Evolutionary conservation across 164 flowering plant species (phyloP), one percentile per base, ranked within the genome.

Genomic region (Taxillus chinensis): DNA sequence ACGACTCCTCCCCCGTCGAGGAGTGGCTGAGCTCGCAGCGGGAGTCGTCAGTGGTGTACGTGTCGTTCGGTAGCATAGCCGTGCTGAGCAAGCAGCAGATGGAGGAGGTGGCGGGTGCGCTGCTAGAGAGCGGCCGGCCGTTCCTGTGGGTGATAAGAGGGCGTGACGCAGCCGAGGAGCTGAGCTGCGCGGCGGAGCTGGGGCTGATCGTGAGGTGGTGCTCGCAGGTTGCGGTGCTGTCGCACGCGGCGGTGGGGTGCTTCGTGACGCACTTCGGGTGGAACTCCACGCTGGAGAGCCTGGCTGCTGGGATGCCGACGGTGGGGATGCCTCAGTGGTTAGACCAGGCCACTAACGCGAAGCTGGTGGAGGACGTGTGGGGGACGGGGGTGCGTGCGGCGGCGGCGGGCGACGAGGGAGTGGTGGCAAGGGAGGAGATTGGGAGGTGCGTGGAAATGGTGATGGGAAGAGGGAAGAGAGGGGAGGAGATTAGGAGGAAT

Each of bases 181-280:
- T 55, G 3, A 16, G 40, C 58, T 63, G 46, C 7, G 57, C 39
- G n/a, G 56, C 69, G 41, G 60, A 56, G 45, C 15, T 39, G 54
- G 10, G 87, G 57, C 2, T 67, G 43, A 70, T 85, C 37, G 82
- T 82, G 42, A 50, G 71, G 1, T 85, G 90, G 90, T 80, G 90
- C 57, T 68, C 76, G 0, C 90, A 87, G 58, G 67, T 77, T 46
- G 79, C 78, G 67, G 87, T 87, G 14, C 49, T 87, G 8, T 49
- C 54, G 3, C 95, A 85, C 58, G 62, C 65, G 1, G 60, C 90
- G 0, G 55, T 83, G 0, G 85, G 83, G 0, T 87, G 90, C 58
- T 83, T 83, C 49, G 65, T 86, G 63, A 81, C 85, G 8, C 93
- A 86, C 45, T 78, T 86, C 55, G 93, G 93, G 15, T 86, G 93